phyloP scores from a whole-genome alignment of 352 stramenopile genomes.

The Detonula confervacea region DNA sequence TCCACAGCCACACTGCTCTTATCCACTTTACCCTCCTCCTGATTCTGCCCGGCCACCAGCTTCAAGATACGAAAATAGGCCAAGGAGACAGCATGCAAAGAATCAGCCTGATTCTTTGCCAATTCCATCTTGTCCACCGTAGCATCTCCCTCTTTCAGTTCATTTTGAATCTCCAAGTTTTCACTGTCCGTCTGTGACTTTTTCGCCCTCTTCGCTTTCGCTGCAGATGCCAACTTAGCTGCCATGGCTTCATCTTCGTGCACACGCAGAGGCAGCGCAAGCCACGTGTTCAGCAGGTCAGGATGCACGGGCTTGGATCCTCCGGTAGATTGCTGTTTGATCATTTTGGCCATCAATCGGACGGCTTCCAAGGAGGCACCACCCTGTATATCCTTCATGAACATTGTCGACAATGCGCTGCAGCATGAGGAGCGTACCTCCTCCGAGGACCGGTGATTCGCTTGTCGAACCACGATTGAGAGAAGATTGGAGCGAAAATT shows the following conservation, averaged over 20 bases:
- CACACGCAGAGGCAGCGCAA: slow-evolving; percentile 80
- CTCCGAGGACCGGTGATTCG: slow-evolving; percentile 62
- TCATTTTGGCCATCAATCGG: slow-evolving; percentile 78
- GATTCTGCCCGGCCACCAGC: neutral
- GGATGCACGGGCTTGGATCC: slow-evolving; percentile 58
- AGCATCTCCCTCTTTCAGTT: slow-evolving; percentile 94
- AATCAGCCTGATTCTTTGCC: slow-evolving; percentile 94
- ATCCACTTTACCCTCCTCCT: slow-evolving; percentile 87
- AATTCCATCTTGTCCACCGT: slow-evolving; percentile 92
- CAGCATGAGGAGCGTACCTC: slow-evolving; percentile 71
- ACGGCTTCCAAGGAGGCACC: slow-evolving; percentile 84
- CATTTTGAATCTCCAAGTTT: slow-evolving; percentile 86
- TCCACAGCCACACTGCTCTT: no score
- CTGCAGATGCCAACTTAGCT: slow-evolving; percentile 73
- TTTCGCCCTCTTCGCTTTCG: slow-evolving; percentile 76
- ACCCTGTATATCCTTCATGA: slow-evolving; percentile 80
- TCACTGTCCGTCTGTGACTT: slow-evolving; percentile 77
- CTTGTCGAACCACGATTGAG: slow-evolving; percentile 72
- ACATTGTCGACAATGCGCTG: slow-evolving; percentile 72
- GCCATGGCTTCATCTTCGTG: slow-evolving; percentile 86
- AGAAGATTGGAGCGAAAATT: slow-evolving; percentile 88
- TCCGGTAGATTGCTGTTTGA: slow-evolving; percentile 68
- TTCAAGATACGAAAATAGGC: slow-evolving; percentile 98
- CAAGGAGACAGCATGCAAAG: slow-evolving; percentile 93
- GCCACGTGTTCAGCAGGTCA: slow-evolving; percentile 75